A percentile compares a stretch with the other conserved stretches of the same genome.
Evolutionary conservation across 2,329 filamentous ascomycete genomes (phyloP).

Genomic region (Alternaria ethzedia): DNA sequence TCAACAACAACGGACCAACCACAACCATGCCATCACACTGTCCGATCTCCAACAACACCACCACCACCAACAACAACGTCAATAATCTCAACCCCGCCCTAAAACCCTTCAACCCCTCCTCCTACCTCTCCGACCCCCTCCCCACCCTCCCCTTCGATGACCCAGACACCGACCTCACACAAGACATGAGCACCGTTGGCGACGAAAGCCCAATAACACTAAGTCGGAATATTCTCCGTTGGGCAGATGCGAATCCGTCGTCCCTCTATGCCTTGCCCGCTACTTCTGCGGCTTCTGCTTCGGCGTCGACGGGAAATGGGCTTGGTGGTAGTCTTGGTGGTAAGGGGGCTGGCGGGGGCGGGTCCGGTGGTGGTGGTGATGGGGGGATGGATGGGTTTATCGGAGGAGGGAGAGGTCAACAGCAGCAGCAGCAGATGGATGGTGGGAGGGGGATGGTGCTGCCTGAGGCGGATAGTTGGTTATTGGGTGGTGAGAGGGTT

Average conservation of each 20-base stretch:
- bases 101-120: slow-evolving; percentile 9
- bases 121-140: slow-evolving; percentile 12
- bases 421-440: not conserved
- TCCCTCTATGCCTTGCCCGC: slow-evolving; percentile 2
- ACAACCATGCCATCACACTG: not conserved
- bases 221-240: slow-evolving; percentile 49
- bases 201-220: slow-evolving; percentile 41
- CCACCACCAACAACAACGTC: not conserved
- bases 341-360: not conserved
- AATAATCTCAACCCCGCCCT: not conserved
- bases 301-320: not conserved
- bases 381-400: not conserved
- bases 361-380: not conserved
- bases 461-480: slow-evolving; percentile 6
- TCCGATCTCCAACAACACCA: not conserved
- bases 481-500: not conserved
- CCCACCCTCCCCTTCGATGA: slow-evolving; percentile 11
- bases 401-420: not conserved
- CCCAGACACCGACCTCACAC: slow-evolving; percentile 13
- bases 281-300: not conserved
- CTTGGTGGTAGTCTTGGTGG: not conserved
- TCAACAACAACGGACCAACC: not conserved
- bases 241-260: slow-evolving; percentile 44
- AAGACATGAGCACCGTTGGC: slow-evolving; percentile 26
- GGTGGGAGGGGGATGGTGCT: not conserved